Conservation (phyloP, 208 protist species). For the Naegleria fowleri region DNA sequence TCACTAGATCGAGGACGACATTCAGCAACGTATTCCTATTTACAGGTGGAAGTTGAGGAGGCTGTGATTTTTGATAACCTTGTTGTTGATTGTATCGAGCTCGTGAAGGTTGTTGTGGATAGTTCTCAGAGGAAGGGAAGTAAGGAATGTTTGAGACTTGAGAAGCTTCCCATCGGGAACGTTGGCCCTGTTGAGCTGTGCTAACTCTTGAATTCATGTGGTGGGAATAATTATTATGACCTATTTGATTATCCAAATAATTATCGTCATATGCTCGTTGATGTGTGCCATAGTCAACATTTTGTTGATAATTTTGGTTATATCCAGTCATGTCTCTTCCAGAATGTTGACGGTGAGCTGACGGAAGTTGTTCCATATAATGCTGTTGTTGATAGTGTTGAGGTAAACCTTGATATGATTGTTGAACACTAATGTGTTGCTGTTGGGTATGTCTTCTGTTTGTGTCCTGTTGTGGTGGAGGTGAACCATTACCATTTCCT, state of each 20-base stretch:
- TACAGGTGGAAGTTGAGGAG: neutral
- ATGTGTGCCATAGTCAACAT: neutral
- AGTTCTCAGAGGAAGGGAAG: neutral
- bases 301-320: neutral
- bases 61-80: constrained; percentile 40
- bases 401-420: neutral
- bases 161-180: neutral
- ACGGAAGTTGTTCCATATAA: too few species aligned
- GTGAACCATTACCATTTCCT: neutral
- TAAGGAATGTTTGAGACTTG: neutral
- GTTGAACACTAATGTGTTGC: neutral
- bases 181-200: neutral
- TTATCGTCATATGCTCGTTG: neutral
- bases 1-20: constrained; percentile 65
- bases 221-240: neutral
- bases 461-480: neutral
- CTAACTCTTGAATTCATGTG: neutral
- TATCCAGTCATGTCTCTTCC: neutral
- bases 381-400: neutral
- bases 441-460: neutral
- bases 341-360: too few species aligned
- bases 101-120: neutral
- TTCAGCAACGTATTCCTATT: constrained; percentile 60
- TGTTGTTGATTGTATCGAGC: neutral
- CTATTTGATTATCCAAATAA: neutral